Evolutionary conservation across 139 green algal genomes (phyloP).

Genomic region (Chlorella sp.): DNA sequence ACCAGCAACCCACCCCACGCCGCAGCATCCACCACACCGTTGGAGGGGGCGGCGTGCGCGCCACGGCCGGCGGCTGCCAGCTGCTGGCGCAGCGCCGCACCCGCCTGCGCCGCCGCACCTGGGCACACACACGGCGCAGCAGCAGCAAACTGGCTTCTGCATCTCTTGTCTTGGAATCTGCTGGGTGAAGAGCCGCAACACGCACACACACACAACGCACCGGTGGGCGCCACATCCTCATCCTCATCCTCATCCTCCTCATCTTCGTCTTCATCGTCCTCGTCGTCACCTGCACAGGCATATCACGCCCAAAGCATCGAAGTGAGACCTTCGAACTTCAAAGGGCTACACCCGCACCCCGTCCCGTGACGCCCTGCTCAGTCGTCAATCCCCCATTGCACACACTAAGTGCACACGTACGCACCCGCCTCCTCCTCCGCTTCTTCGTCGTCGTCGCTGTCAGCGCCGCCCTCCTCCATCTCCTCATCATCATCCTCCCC

Average conservation of each 20-base stretch:
- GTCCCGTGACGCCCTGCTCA: no score
- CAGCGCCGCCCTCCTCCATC: constrained; percentile 8
- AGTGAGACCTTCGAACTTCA: no score
- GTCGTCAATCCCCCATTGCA: no score
- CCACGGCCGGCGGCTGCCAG: neutral
- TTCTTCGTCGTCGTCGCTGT: constrained; percentile 1
- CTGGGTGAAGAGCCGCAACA: no score
- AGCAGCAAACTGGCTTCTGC: no score
- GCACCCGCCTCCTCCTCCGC: constrained; percentile 8
- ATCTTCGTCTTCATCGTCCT: neutral
- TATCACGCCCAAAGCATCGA: no score
- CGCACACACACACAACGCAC: no score
- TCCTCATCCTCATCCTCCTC: constrained; percentile 14
- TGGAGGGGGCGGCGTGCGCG: no score
- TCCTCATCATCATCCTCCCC: neutral
- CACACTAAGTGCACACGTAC: no score
- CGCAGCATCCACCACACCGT: neutral
- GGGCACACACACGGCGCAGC: neutral
- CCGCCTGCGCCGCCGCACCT: neutral
- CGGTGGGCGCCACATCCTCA: constrained; percentile 7
- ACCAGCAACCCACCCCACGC: constrained; percentile 26
- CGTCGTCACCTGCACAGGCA: no score
- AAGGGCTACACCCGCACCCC: no score
- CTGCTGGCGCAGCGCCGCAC: neutral
- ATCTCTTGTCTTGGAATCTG: no score